A percentile compares a stretch with the other conserved stretches of the same genome.
Conservation (phyloP, 306 rosid genomes). For the Dryas alaskensis region DNA sequence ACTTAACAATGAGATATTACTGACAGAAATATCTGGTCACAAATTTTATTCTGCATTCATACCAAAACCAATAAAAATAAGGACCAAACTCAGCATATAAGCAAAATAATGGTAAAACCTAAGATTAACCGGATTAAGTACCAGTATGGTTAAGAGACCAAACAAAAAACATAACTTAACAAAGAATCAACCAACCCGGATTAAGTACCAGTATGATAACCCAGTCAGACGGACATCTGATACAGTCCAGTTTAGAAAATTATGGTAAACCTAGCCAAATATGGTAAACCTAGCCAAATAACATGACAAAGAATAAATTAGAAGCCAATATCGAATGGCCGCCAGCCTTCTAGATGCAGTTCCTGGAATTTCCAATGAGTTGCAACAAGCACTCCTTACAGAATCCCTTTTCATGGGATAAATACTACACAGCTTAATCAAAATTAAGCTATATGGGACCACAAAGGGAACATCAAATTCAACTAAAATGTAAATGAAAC, state of each 20-base stretch:
- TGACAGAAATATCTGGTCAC: neutral
- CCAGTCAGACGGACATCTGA: neutral
- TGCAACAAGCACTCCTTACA: conserved; percentile 3
- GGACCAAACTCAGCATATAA: neutral
- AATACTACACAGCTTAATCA: conserved; percentile 29
- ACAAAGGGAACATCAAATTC: conserved; percentile 1
- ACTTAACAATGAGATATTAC: neutral
- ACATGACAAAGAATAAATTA: neutral
- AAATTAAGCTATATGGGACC: conserved; percentile 20
- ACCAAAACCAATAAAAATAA: neutral
- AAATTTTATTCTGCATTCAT: neutral
- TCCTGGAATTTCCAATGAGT: conserved; percentile 23
- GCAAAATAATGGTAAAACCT: neutral
- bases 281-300: neutral
- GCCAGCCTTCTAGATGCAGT: conserved; percentile 24
- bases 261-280: neutral
- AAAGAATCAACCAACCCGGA: neutral
- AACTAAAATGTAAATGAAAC: conserved; percentile 19
- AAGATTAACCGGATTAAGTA: neutral
- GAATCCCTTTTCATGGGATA: conserved; percentile 5
- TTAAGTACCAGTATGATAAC: neutral
- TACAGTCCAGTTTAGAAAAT: neutral
- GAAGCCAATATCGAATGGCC: conserved; percentile 5
- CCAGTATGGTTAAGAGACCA: neutral
- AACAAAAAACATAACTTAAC: neutral